Evolutionary conservation across 306 rosid genomes (phyloP).

Genomic region (Trifolium repens): DNA sequence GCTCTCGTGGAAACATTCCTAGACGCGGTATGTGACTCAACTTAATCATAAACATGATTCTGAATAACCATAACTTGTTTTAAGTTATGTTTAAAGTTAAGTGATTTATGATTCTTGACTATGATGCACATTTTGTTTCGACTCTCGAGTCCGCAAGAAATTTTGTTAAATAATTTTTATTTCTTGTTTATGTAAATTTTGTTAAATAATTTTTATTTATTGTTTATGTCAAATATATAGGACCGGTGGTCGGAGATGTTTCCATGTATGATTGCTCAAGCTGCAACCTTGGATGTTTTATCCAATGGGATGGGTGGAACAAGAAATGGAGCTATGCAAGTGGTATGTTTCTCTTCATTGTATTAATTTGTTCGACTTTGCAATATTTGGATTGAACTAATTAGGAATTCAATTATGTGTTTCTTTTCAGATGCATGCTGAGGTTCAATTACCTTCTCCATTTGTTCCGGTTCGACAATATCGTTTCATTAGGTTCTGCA

Average conservation of each 20-base stretch:
- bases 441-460: conserved; percentile 83
- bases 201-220: conserved; percentile 25
- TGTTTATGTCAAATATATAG: conserved; percentile 46
- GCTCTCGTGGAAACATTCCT: conserved; percentile 66
- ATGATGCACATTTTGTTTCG: conserved; percentile 8
- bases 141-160: background rate
- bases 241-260: conserved; percentile 86
- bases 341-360: conserved; percentile 54
- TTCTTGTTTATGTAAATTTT: conserved; percentile 30
- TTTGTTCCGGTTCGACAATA: conserved; percentile 74
- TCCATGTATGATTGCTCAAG: conserved; percentile 67
- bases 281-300: conserved; percentile 57
- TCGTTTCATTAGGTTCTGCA: conserved; percentile 78
- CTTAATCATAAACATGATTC: background rate
- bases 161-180: conserved; percentile 11
- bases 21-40: conserved; percentile 63
- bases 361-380: background rate
- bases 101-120: too few relatives aligned
- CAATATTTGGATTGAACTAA: conserved; percentile 18
- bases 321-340: conserved; percentile 67
- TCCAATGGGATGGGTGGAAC: conserved; percentile 62
- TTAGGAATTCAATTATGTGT: background rate
- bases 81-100: too few relatives aligned
- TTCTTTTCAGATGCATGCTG: conserved; percentile 70
- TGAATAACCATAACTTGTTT: too few relatives aligned